These are phyloP conservation scores for Botrytis paeoniae DNA, from an alignment of 2,329 filamentous ascomycete genomes.

Conservation along the genomic window DNA sequence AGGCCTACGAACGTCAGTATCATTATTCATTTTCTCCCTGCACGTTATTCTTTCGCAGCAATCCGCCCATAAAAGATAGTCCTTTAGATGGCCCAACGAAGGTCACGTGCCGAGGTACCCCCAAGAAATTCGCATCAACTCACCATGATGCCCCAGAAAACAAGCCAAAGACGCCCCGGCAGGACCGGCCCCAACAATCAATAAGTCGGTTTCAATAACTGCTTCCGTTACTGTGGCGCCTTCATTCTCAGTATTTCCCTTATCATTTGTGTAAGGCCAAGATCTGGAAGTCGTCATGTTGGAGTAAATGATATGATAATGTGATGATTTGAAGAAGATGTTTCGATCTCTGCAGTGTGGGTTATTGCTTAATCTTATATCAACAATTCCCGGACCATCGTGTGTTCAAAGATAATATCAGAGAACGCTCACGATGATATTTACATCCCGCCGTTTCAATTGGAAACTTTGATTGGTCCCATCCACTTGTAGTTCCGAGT, in stretches of 20 bases:
- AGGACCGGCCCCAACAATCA: conserved; percentile 52
- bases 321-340: neutral
- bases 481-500: neutral
- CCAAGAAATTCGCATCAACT: neutral
- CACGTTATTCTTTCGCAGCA: neutral
- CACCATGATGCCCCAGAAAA: conserved; percentile 50
- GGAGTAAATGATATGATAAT: neutral
- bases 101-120: neutral
- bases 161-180: conserved; percentile 54
- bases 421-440: neutral
- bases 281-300: neutral
- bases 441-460: neutral
- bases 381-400: neutral
- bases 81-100: neutral
- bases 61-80: no score
- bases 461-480: neutral
- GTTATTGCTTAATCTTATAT: neutral
- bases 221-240: neutral
- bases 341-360: neutral
- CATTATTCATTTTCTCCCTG: no score
- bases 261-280: conserved; percentile 12
- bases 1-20: conserved; percentile 39
- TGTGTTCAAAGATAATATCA: neutral
- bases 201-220: conserved; percentile 43
- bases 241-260: neutral